Evolutionary conservation across 208 protist species (phyloP).

Genomic region (Crithidia mellificae): DNA sequence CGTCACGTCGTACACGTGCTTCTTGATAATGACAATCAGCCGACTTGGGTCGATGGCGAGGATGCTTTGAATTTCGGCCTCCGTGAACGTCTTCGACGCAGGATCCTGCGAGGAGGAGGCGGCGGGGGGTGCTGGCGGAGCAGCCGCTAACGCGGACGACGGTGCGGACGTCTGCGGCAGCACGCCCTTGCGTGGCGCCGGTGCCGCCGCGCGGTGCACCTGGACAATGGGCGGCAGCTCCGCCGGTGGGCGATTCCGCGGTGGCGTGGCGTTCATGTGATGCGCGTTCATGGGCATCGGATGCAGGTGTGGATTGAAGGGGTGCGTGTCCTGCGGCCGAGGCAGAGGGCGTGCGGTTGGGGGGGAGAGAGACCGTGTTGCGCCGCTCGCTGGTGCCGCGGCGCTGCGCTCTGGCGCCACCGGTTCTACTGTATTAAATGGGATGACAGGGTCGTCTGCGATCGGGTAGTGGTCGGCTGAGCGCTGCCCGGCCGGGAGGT

Average conservation of each 20-base stretch:
- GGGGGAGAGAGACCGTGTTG: neutral
- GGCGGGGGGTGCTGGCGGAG: neutral
- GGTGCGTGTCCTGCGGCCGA: too few species aligned
- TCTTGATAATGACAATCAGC: conserved; percentile 53
- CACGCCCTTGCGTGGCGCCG: neutral
- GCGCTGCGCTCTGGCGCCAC: neutral
- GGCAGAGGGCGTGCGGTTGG: neutral
- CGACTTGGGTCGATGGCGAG: conserved; percentile 31
- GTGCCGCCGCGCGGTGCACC: neutral
- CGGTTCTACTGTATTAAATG: neutral
- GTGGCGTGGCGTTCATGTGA: neutral
- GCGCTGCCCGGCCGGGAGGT: neutral
- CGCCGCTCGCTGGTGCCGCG: neutral
- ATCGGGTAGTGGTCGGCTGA: neutral
- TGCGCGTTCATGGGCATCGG: neutral
- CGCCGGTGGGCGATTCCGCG: neutral
- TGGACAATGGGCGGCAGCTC: conserved; percentile 10
- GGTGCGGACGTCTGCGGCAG: neutral
- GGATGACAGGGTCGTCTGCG: neutral
- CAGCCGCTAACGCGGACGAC: neutral
- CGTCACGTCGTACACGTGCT: conserved; percentile 87
- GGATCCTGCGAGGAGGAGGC: neutral
- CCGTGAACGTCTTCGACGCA: conserved; percentile 17
- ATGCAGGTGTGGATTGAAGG: neutral
- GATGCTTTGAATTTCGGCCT: conserved; percentile 17